Evolutionary conservation across 2,329 filamentous ascomycete genomes (phyloP).

Genomic region (Capronia americana): DNA sequence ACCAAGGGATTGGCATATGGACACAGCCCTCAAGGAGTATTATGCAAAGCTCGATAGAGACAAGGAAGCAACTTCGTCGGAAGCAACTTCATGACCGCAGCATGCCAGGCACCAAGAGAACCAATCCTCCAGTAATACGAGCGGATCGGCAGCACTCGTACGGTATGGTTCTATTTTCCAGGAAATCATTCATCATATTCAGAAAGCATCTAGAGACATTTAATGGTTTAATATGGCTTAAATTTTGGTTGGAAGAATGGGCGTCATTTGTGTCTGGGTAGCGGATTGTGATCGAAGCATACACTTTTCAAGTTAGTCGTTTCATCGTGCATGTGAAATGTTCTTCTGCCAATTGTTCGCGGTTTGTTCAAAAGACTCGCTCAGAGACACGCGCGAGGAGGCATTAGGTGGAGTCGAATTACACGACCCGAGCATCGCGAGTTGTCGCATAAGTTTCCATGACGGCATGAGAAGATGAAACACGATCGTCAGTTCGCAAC

Average conservation of each 20-base stretch:
- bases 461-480: constrained; percentile 2
- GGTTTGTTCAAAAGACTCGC: not conserved
- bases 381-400: not conserved
- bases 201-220: not conserved
- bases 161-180: not conserved
- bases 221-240: not conserved
- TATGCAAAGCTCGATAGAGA: not conserved
- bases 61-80: not conserved
- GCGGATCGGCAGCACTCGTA: not conserved
- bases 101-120: not conserved
- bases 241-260: not conserved
- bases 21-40: not conserved
- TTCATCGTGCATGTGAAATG: not conserved
- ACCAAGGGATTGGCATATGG: constrained; percentile 15
- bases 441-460: not conserved
- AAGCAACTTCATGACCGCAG: not conserved
- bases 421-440: not conserved
- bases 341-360: not conserved
- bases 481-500: not conserved
- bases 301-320: not conserved
- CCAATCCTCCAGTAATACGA: not conserved
- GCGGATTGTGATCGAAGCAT: not conserved
- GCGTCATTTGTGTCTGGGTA: not conserved
- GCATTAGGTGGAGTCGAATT: not conserved
- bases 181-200: not conserved